Conservation (phyloP, 495 filamentous ascomycete species). For the Sporormia fimetaria region DNA sequence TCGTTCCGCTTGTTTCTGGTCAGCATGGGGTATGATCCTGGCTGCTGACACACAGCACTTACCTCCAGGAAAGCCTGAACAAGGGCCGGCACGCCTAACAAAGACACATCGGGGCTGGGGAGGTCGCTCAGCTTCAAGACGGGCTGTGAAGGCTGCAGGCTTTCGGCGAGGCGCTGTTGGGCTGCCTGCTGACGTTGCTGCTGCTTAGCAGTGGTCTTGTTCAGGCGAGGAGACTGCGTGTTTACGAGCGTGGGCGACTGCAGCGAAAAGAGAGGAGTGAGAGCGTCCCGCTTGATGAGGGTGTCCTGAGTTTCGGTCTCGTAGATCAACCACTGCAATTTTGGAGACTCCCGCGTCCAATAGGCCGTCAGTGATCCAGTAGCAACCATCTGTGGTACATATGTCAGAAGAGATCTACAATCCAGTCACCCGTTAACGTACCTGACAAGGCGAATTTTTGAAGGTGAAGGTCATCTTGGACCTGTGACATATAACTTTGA, state of each 20-base stretch:
- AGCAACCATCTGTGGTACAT: constrained; percentile 19
- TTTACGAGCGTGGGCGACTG: constrained; percentile 21
- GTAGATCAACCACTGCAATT: constrained; percentile 29
- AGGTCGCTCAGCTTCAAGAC: constrained; percentile 25
- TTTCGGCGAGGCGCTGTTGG: too few relatives aligned
- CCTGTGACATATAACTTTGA: constrained; percentile 21
- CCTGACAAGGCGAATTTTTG: constrained; percentile 29
- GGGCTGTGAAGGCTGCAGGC: constrained; percentile 25
- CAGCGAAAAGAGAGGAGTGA: constrained; percentile 25
- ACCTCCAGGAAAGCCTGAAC: constrained; percentile 33
- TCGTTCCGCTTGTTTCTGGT: constrained; percentile 11
- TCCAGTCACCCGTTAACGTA: constrained; percentile 16
- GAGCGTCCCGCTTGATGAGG: constrained; percentile 22
- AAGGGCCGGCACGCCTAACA: constrained; percentile 24
- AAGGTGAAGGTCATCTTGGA: constrained; percentile 32
- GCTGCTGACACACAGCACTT: constrained; percentile 2
- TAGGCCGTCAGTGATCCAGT: constrained; percentile 28
- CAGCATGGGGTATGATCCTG: too few relatives aligned
- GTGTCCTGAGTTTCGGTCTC: constrained; percentile 27
- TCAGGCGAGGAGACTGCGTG: constrained; percentile 33
- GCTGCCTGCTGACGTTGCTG: constrained; percentile 20
- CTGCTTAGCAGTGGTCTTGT: constrained; percentile 24
- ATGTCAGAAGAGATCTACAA: constrained; percentile 5
- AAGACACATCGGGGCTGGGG: constrained; percentile 21
- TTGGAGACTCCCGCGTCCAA: constrained; percentile 25